A percentile compares a stretch with the other conserved stretches of the same genome.
Conservation (phyloP, 257 asterid species). For the Capsicum rhomboideum region DNA sequence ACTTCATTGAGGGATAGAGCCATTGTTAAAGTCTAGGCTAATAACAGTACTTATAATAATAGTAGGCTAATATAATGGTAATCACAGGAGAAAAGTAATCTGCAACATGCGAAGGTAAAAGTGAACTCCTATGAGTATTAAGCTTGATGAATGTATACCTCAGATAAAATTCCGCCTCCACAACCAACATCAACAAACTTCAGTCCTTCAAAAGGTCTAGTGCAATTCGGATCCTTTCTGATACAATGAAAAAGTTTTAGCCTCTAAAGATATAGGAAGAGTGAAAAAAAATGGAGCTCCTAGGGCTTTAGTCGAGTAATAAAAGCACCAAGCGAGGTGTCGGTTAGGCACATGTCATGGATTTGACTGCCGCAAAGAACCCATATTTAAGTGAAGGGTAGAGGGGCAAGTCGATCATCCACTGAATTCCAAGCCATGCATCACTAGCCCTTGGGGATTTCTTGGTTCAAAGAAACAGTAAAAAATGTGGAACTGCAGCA, state of each 20-base stretch:
- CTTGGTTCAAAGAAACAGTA: neutral
- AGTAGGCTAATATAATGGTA: neutral
- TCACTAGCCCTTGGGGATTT: neutral
- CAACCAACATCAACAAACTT: slow-evolving; percentile 84
- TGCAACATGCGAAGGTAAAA: neutral
- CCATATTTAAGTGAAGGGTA: neutral
- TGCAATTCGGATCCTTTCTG: slow-evolving; percentile 65
- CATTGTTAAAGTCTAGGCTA: neutral
- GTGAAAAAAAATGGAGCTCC: neutral
- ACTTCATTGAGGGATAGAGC: neutral
- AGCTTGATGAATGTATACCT: slow-evolving; percentile 40
- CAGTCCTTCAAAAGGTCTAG: slow-evolving; percentile 85
- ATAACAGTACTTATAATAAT: neutral
- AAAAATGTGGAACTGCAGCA: neutral
- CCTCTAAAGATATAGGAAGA: neutral
- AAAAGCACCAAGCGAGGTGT: neutral
- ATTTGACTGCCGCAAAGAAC: neutral
- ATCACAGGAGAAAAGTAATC: neutral
- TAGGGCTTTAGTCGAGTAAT: neutral
- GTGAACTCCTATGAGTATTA: slow-evolving; percentile 4
- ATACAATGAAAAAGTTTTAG: slow-evolving; percentile 23
- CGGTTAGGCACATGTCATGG: neutral
- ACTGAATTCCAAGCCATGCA: neutral
- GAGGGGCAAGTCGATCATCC: neutral
- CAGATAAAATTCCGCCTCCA: slow-evolving; percentile 94